A percentile compares a stretch with the other conserved stretches of the same genome.
Conservation (phyloP, 768 basidiomycete genomes). For the Coprinopsis cinerea region DNA sequence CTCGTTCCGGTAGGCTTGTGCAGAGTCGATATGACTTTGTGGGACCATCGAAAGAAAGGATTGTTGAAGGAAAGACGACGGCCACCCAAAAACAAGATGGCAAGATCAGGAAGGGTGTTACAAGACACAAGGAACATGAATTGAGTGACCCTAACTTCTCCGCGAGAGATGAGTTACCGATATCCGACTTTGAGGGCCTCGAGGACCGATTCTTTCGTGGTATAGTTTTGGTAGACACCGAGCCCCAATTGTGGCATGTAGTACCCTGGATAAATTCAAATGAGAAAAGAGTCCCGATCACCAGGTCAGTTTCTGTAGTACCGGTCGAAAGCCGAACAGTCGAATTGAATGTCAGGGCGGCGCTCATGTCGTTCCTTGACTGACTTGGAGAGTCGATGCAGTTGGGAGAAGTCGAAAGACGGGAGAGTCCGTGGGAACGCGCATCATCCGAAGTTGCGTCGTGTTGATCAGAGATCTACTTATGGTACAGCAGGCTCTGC, state of each 20-base stretch:
- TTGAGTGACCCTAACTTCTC: background rate
- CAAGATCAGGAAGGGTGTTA: background rate
- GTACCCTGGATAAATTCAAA: constrained; percentile 25
- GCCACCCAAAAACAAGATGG: background rate
- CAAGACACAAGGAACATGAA: constrained; percentile 19
- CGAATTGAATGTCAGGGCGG: constrained; percentile 16
- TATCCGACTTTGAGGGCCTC: constrained; percentile 57
- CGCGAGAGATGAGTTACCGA: constrained; percentile 27
- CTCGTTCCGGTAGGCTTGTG: constrained; percentile 52
- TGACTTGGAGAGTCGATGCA: background rate
- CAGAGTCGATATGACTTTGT: constrained; percentile 49
- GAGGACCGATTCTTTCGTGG: constrained; percentile 40
- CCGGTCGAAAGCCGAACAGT: constrained; percentile 21
- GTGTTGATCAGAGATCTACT: too few relatives aligned
- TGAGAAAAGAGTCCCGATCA: background rate
- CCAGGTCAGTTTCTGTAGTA: constrained; percentile 1
- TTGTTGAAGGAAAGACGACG: background rate
- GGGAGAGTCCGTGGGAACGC: too few relatives aligned
- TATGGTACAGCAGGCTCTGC: too few relatives aligned
- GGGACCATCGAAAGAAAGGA: background rate
- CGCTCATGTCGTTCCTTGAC: background rate
- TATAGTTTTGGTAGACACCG: constrained; percentile 55
- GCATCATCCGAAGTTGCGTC: too few relatives aligned
- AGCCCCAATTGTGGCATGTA: constrained; percentile 54
- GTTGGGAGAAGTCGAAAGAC: background rate